Conservation (phyloP, 495 filamentous ascomycete genomes). For the Terfezia boudieri region DNA sequence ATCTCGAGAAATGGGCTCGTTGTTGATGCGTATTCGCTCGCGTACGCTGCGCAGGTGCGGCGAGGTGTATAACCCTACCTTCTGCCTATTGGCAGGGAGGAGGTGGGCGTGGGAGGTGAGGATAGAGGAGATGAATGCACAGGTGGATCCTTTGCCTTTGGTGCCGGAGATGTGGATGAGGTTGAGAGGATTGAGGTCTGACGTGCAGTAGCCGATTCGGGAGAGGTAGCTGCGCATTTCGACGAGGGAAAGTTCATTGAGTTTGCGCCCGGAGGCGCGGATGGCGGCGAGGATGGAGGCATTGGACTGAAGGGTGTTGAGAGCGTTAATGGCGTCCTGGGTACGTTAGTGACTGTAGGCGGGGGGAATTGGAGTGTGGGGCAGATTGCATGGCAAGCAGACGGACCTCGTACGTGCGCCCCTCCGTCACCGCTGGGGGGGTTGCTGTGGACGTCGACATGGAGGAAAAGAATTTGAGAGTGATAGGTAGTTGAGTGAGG, state of each 20-base stretch:
- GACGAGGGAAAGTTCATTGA: constrained; percentile 57
- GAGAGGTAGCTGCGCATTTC: constrained; percentile 67
- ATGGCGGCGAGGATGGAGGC: constrained; percentile 55
- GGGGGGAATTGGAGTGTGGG: too few species aligned
- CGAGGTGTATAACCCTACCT: constrained; percentile 42
- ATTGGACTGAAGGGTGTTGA: constrained; percentile 82
- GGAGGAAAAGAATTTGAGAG: too few species aligned
- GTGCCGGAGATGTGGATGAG: constrained; percentile 38
- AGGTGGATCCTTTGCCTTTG: constrained; percentile 38
- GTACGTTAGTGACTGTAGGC: too few species aligned
- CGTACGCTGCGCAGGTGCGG: constrained; percentile 39
- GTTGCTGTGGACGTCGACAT: too few species aligned
- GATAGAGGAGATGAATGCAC: constrained; percentile 26
- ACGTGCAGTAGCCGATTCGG: constrained; percentile 41
- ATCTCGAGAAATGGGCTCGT: constrained; percentile 25
- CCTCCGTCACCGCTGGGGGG: too few species aligned
- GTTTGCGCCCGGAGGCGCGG: constrained; percentile 34
- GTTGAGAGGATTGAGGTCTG: constrained; percentile 17
- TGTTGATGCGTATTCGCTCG: constrained; percentile 43
- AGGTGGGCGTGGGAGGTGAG: constrained; percentile 22
- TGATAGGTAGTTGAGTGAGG: too few species aligned
- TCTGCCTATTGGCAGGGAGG: constrained; percentile 5
- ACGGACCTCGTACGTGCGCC: too few species aligned
- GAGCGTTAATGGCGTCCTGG: constrained; percentile 42
- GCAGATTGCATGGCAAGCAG: too few species aligned